These are phyloP conservation scores for Ceratocystis diversiconidia DNA, from an alignment of 2,329 filamentous ascomycete species.

Conservation along the genomic window DNA sequence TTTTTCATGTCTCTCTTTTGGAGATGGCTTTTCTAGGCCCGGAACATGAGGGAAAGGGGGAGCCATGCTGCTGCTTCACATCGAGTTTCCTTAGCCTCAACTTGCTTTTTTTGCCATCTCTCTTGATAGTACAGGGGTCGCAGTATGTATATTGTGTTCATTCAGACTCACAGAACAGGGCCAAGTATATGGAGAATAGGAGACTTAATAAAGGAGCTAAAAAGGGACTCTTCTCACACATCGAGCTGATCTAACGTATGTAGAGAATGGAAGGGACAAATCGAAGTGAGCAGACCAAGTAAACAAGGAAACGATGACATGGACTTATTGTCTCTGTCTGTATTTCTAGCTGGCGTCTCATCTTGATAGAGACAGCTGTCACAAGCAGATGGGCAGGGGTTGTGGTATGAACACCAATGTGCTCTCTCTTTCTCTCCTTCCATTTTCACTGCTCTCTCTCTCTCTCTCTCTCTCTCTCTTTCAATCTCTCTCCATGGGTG, in stretches of 20 bases:
- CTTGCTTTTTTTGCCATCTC: neutral
- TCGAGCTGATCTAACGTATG: too few relatives aligned
- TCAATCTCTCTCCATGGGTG: too few relatives aligned
- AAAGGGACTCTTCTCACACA: neutral
- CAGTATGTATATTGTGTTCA: neutral
- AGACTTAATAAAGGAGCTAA: neutral
- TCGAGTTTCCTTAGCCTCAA: conserved; percentile 6
- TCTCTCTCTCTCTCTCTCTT: neutral
- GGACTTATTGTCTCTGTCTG: neutral
- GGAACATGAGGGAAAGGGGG: neutral
- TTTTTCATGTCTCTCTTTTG: neutral
- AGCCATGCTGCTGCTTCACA: neutral
- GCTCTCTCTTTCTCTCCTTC: neutral
- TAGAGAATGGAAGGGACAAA: neutral
- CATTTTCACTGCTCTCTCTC: neutral
- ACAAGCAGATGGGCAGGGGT: neutral
- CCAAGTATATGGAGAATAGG: neutral
- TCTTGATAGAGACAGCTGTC: neutral
- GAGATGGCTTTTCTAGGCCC: neutral
- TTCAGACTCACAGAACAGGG: neutral
- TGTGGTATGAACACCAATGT: neutral
- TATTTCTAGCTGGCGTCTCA: neutral
- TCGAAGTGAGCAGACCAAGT: too few relatives aligned
- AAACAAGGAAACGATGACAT: too few relatives aligned
- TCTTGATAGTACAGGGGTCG: neutral